Base-by-base conservation (phyloP, 257 asterid genomes). In the Prunella vulgaris region DNA sequence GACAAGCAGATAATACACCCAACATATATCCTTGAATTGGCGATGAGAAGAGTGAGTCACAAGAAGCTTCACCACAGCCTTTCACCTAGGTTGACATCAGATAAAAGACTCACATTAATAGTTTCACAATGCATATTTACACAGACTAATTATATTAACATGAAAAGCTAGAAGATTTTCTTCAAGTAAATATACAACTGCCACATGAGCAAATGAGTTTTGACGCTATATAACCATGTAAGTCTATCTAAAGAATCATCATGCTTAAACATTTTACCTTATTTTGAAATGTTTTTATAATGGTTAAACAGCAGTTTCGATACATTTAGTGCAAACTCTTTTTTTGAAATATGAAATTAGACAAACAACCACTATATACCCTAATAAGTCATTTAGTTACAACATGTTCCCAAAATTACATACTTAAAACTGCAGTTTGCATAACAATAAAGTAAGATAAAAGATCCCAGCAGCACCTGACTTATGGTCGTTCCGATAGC, bases 401-500 rank as follows among this genome's bases (percentile, higher is more conserved):
- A 69, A 27, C 13, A 64, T n/a, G 10, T 27, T 56, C 51, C 58
- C 18, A 6, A 3, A 10, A 30, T 25, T 37, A 70, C 72, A 25
- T 60, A 60, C 12, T 28, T 32, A 35, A n/a, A 5, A 57, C 20
- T 27, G 49, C 69, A 5, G 28, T 61, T 48, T 66, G 60, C 17
- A 71, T 15, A 70, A 21, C 46, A 20, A 69, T 9, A 64, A 61
- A 71, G 75, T 32, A 56, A 62, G 33, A 10, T 21, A 79, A 53
- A 21, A 64, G 18, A 42, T 71, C 58, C 18, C 28, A 69, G 30
- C 24, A 42, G 74, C 75, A 92, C 97, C 97, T 92, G 97, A 81
- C 98, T 92, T 35, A 96, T 92, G 77, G 98, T 92, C 24, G 98
- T 90, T 80, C 97, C 97, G 69, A 91, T 84, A 79, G 99, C 96